Conservation (phyloP, 805 yeast species). For the Tetrapisispora iriomotensis region DNA sequence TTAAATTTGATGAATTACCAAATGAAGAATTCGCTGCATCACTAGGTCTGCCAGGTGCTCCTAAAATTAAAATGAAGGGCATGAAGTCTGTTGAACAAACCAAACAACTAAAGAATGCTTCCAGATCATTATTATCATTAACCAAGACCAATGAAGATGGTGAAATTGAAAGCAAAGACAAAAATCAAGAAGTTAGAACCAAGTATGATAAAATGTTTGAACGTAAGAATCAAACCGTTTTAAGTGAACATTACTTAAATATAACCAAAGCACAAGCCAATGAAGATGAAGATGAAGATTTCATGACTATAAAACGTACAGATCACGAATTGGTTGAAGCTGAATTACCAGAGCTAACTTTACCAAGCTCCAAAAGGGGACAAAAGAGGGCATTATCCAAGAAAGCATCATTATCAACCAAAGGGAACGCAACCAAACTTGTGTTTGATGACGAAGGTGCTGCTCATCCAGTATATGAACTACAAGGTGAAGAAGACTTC, state of each 20-base stretch:
- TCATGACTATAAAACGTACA: slow-evolving; percentile 67
- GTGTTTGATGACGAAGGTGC: slow-evolving; percentile 90
- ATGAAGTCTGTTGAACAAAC: slow-evolving; percentile 33
- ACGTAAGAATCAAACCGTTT: slow-evolving; percentile 83
- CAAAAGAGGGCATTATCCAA: slow-evolving; percentile 80
- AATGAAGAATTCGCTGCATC: slow-evolving; percentile 79
- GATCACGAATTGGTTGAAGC: slow-evolving; percentile 63
- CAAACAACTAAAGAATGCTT: slow-evolving; percentile 71
- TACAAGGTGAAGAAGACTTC: slow-evolving; percentile 85
- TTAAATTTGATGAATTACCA: slow-evolving; percentile 67
- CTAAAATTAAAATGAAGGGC: slow-evolving; percentile 70
- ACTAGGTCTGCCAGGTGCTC: slow-evolving; percentile 92
- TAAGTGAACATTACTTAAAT: slow-evolving; percentile 78
- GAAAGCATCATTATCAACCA: slow-evolving; percentile 53
- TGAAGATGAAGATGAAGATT: slow-evolving; percentile 54
- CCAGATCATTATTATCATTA: slow-evolving; percentile 56
- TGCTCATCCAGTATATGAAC: slow-evolving; percentile 84
- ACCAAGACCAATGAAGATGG: slow-evolving; percentile 57
- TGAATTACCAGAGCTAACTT: slow-evolving; percentile 50
- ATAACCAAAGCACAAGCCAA: slow-evolving; percentile 44
- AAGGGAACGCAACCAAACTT: slow-evolving; percentile 67
- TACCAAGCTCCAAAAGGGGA: slow-evolving; percentile 73
- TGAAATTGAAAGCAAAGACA: slow-evolving; percentile 33
- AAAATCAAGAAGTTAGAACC: slow-evolving; percentile 47
- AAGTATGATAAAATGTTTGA: slow-evolving; percentile 94